Base-by-base conservation (phyloP, 352 stramenopile genomes). In the Peronospora tabacina region DNA sequence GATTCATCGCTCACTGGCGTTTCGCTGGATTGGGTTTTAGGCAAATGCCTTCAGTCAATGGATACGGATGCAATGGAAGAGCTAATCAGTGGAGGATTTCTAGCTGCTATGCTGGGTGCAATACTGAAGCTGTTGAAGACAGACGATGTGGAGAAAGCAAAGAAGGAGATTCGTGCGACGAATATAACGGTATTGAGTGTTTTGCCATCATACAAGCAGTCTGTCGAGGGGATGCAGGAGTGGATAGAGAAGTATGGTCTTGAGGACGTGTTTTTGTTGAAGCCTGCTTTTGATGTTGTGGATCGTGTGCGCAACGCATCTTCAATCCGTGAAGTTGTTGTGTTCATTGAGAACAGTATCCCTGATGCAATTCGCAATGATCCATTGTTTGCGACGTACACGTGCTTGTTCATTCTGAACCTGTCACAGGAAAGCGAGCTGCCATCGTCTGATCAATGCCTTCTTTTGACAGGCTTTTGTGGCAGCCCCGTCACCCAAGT, bases 391-490 rank as follows among this genome's bases (percentile, higher is more conserved):
- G 66, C 63, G 13, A 71, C 72, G 30, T 72, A 90, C 49, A 59
- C 67, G 36, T 87, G 72, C 29, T 48, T 90, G 36, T 82, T 92
- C 17, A 72, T 92, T 34, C 52, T 90, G 28, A 68, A 61, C 20
- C 45, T 66, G 26, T 63, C 56, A n/a, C 73, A 82, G 47, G 58
- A 75, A 30, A 72, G 54, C n/a, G 62, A 76, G 35, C 28, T 82
- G 41, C 77, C 77, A 5, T 87, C 75, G 44, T 43, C 52, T 20
- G 74, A 85, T 40, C 67, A 70, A 9, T 74, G 68, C 56, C 82
- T 86, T 63, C 73, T 92, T 36, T 48, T 92, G 7, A 85, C 63
- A 15, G 82, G 82, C 17, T 78, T 92, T 22, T 87, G 75, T 51
- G 72, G 71, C 36, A 75, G 68, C 33, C 44, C 64, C 3, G 76